Evolutionary conservation across 768 basidiomycete genomes (phyloP).

Genomic region (Serpula lacrymans): DNA sequence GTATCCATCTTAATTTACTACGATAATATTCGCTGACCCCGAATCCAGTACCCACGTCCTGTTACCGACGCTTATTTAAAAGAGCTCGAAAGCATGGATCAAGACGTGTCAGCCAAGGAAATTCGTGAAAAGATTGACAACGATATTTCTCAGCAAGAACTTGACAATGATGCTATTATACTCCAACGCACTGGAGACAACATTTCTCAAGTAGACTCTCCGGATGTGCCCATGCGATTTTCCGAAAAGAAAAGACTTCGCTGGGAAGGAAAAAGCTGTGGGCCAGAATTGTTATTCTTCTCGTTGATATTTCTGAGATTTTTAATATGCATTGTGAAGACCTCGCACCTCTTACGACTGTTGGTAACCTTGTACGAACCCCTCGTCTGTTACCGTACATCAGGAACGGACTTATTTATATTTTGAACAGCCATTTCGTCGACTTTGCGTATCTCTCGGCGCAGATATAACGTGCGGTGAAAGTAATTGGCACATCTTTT

Average conservation of each 20-base stretch:
- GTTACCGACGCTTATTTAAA: conserved; percentile 59
- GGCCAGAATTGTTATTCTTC: conserved; percentile 17
- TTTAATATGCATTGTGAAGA: conserved; percentile 29
- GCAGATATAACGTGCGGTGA: conserved; percentile 96
- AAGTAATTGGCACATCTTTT: conserved; percentile 44
- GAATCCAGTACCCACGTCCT: conserved; percentile 58
- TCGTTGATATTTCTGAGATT: conserved; percentile 31
- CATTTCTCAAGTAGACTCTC: conserved; percentile 45
- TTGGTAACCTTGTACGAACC: conserved; percentile 80
- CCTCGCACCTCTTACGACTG: conserved; percentile 85
- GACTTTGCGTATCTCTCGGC: conserved; percentile 81
- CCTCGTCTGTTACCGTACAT: not conserved
- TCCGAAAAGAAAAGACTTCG: conserved; percentile 83
- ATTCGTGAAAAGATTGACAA: conserved; percentile 9
- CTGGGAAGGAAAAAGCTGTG: conserved; percentile 87
- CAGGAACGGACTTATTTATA: not conserved
- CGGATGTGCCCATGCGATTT: conserved; percentile 69
- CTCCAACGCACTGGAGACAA: conserved; percentile 34
- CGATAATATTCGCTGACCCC: not conserved
- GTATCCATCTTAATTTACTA: conserved; percentile 45
- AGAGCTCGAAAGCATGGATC: conserved; percentile 35
- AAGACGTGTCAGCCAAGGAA: conserved; percentile 8
- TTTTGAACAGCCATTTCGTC: conserved; percentile 75
- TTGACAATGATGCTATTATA: conserved; percentile 16
- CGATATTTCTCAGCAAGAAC: not conserved